These are phyloP conservation scores for Claviceps sp. DNA, from an alignment of 2,329 filamentous ascomycete species.

Conservation along the genomic window DNA sequence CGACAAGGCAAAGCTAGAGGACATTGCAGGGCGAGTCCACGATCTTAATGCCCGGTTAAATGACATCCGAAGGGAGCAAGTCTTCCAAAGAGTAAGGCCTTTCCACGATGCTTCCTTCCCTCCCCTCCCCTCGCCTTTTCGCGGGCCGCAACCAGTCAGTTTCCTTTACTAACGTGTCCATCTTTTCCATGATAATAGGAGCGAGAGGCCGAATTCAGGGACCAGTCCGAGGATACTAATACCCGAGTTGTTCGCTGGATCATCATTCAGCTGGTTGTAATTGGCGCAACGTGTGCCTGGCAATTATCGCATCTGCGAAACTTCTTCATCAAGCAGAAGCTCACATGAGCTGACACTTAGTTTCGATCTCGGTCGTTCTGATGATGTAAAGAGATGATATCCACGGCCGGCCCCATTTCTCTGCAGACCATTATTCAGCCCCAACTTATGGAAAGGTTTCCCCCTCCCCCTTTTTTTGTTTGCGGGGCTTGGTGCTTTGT, in stretches of 20 bases:
- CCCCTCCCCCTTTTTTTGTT: no score
- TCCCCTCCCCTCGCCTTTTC: neutral
- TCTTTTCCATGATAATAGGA: constrained; percentile 41
- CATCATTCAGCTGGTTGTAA: constrained; percentile 71
- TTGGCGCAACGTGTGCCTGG: constrained; percentile 87
- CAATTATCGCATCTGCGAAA: constrained; percentile 88
- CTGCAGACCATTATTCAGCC: neutral
- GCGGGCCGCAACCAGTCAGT: neutral
- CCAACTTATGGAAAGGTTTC: no score
- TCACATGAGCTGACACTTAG: constrained; percentile 46
- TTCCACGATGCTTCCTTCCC: neutral
- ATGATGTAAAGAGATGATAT: neutral
- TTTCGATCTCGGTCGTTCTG: neutral
- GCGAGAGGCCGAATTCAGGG: constrained; percentile 93
- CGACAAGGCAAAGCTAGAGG: constrained; percentile 85
- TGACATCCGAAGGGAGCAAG: constrained; percentile 86
- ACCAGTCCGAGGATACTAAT: constrained; percentile 92
- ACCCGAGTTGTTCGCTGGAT: constrained; percentile 88
- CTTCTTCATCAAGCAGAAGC: constrained; percentile 99
- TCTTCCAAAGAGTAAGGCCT: constrained; percentile 74
- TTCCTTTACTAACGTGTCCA: neutral
- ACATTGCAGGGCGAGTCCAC: constrained; percentile 76
- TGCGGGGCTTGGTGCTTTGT: no score
- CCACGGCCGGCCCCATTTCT: neutral
- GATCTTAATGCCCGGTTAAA: constrained; percentile 78